Conservation (phyloP, 1,284 basidiomycete species). For the Papiliotrema terrestris region DNA sequence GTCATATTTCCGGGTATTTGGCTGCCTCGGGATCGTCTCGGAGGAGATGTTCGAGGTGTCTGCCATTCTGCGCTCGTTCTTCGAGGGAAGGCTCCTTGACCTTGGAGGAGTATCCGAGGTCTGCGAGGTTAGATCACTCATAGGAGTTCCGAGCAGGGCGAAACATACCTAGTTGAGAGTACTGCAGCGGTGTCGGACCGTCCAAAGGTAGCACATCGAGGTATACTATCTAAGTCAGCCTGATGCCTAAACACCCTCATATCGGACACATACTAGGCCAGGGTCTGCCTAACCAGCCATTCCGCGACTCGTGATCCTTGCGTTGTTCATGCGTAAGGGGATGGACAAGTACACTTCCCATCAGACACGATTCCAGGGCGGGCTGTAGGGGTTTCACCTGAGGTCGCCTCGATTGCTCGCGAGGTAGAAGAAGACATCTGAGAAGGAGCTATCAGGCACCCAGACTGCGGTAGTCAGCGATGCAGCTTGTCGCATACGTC, state of each 20-base stretch:
- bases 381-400: neutral
- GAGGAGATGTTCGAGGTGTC: too few species aligned
- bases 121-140: too few species aligned
- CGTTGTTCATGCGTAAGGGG: constrained; percentile 1
- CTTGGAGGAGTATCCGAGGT: too few species aligned
- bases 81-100: too few species aligned
- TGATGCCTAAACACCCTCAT: too few species aligned
- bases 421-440: constrained; percentile 7
- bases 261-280: neutral
- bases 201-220: neutral
- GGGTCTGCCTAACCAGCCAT: constrained; percentile 2
- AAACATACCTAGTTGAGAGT: constrained; percentile 1
- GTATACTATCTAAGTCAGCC: neutral
- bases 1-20: too few species aligned
- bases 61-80: too few species aligned
- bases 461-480: neutral
- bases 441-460: constrained; percentile 5
- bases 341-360: constrained; percentile 3
- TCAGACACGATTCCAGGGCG: neutral
- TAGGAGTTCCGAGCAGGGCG: neutral
- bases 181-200: constrained; percentile 3
- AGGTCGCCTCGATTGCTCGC: constrained; percentile 4
- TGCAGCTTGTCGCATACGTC: too few species aligned
- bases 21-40: too few species aligned
- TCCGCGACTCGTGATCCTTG: constrained; percentile 2